Evolutionary conservation across 179 eudicot species (phyloP).

Genomic region (Silene vulgaris): DNA sequence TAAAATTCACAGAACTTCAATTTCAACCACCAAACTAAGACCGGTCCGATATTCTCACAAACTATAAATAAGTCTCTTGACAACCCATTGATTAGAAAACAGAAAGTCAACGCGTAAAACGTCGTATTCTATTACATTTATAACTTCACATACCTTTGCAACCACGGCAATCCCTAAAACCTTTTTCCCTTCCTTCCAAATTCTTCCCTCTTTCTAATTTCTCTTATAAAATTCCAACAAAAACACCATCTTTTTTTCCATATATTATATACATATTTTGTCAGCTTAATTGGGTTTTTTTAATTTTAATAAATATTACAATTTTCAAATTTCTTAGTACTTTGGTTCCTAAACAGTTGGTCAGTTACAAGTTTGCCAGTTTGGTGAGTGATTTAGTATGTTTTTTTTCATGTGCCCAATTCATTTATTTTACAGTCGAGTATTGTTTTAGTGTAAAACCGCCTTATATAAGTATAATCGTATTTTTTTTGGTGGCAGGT

Average conservation of each 20-base stretch:
- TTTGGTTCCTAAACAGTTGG: not conserved
- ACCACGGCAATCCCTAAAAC: not conserved
- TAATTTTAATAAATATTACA: not conserved
- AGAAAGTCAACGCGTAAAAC: constrained; percentile 17
- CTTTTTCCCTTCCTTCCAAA: not conserved
- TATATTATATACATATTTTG: not conserved
- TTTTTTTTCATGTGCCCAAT: not conserved
- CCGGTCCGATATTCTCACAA: no score
- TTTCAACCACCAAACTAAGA: no score
- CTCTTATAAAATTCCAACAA: not conserved
- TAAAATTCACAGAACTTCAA: no score
- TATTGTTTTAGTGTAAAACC: not conserved
- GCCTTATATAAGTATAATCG: no score
- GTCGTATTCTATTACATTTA: not conserved
- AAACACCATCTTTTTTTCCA: not conserved
- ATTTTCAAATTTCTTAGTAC: not conserved
- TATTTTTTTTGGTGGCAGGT: no score
- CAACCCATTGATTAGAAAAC: not conserved
- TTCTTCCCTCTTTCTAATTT: not conserved
- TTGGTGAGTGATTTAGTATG: constrained; percentile 7
- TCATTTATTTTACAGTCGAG: not conserved
- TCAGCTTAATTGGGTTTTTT: not conserved
- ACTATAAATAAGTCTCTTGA: not conserved
- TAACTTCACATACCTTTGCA: not conserved
- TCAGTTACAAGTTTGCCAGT: not conserved